These are phyloP conservation scores for Sophora flavescens DNA, from an alignment of 306 rosid species.

Conservation along the genomic window DNA sequence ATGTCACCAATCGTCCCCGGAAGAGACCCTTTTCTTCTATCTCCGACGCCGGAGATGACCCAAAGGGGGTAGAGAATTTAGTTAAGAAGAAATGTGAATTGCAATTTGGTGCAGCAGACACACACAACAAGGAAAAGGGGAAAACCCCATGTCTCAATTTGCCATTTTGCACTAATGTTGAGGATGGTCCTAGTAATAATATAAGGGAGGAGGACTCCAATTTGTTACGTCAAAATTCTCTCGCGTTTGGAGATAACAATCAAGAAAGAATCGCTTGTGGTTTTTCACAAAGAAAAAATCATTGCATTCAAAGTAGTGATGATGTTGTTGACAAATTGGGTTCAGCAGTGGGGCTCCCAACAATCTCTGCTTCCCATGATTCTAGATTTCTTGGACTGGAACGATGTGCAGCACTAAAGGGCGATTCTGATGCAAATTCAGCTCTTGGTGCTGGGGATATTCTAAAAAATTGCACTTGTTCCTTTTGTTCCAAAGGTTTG, in stretches of 20 bases:
- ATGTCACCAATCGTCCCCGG: slow-evolving; percentile 63
- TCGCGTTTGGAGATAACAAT: slow-evolving; percentile 37
- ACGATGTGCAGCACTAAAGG: slow-evolving; percentile 63
- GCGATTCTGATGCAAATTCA: slow-evolving; percentile 40
- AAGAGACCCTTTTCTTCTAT: slow-evolving; percentile 63
- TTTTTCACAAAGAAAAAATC: slow-evolving; percentile 29
- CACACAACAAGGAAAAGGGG: slow-evolving; percentile 37
- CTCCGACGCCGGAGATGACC: slow-evolving; percentile 50
- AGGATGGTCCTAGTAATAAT: not conserved
- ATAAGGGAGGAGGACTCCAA: slow-evolving; percentile 28
- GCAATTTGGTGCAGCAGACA: slow-evolving; percentile 10
- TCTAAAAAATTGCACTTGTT: slow-evolving; percentile 72
- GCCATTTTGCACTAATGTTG: too few species aligned
- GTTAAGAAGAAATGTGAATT: slow-evolving; percentile 43
- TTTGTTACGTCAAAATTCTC: slow-evolving; percentile 30
- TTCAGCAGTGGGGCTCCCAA: slow-evolving; percentile 42
- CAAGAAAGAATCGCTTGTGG: slow-evolving; percentile 40
- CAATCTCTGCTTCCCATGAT: slow-evolving; percentile 49
- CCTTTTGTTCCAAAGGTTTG: slow-evolving; percentile 86
- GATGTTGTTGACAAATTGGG: slow-evolving; percentile 31
- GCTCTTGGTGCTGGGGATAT: slow-evolving; percentile 47
- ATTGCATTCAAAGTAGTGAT: slow-evolving; percentile 31
- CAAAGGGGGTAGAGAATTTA: slow-evolving; percentile 50
- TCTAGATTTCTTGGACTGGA: slow-evolving; percentile 58
- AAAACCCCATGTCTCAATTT: slow-evolving; percentile 33